Percentiles rank a stretch among this genome's conserved stretches.
phyloP scores from a whole-genome alignment of 116 monocot species.

The Dioscorea cayenensis region DNA sequence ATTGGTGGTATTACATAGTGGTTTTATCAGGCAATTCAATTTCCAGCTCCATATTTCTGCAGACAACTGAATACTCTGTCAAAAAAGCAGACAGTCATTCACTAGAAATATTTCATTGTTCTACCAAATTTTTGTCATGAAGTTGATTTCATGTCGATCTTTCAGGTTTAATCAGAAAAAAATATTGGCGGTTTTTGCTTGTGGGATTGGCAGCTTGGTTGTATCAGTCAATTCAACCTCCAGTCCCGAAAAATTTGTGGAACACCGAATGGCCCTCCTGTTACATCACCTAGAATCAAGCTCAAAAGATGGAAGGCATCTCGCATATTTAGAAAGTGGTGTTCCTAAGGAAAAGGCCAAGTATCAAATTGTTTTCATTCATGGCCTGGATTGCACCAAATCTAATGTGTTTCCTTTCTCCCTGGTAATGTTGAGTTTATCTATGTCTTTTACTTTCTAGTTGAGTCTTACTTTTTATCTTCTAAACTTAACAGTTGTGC shows the following conservation, averaged over 20 bases:
- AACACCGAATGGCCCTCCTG: constrained; percentile 26
- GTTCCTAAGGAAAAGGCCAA: constrained; percentile 41
- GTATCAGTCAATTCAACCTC: constrained; percentile 14
- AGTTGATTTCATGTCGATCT: not conserved
- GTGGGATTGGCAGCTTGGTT: constrained; percentile 1
- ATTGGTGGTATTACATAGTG: no score
- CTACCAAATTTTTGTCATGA: no score
- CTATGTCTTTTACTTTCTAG: not conserved
- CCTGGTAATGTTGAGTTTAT: constrained; percentile 4
- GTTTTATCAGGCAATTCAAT: no score
- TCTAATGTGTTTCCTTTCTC: constrained; percentile 21
- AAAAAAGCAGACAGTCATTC: no score
- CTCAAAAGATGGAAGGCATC: constrained; percentile 44
- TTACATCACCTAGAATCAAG: constrained; percentile 32
- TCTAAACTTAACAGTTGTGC: constrained; percentile 5
- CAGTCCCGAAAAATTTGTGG: constrained; percentile 35
- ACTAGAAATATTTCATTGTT: no score
- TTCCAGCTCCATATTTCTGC: no score
- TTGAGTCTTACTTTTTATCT: not conserved
- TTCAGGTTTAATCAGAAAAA: not conserved
- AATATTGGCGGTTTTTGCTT: not conserved
- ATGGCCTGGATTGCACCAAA: constrained; percentile 26
- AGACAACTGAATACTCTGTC: no score
- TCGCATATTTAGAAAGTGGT: constrained; percentile 46
- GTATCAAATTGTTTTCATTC: constrained; percentile 30